Evolutionary conservation across 2,329 filamentous ascomycete genomes (phyloP), one percentile per base, ranked within the genome.

Genomic region (Sporothrix sp.): DNA sequence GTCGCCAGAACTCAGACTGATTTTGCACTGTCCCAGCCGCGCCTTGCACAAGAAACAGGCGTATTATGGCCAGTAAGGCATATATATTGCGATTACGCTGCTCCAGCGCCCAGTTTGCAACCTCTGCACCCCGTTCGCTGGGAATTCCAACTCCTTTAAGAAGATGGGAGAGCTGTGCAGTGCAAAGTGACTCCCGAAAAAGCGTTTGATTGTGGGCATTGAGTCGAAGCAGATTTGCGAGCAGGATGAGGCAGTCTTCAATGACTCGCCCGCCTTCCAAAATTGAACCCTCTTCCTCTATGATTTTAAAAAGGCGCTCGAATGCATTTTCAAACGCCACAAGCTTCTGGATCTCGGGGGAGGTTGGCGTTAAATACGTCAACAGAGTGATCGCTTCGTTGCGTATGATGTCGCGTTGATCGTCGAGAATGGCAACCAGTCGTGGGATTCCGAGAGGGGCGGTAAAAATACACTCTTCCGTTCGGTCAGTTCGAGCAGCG

Each of bases 261-360:
- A 96, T 86, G 11, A 87, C 79, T 54, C 91, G 84, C 37, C 87
- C 88, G 14, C 93, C 93, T 59, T 94, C 83, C 4, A 75, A 76
- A 39, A 98, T 70, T 2, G 84, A 85, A 0, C 93, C 93, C 60
- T 98, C 93, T 1, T 75, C 72, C 57, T 84, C 78, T 48, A 98
- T 86, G 48, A 97, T 82, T 39, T 74, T 74, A 63, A 97, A 96
- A 23, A 94, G 72, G 38, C 84, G 82, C 54, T 93, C 88, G 60
- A 96, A 97, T 0, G 90, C 87, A 72, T 88, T 91, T 61, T 96
- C 89, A 58, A 96, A 97, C 0, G 89, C 93, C 21, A 97, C 90
- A 2, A 97, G 76, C 65, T 97, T 97, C 63, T 97, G 90, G 48
- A 98, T 78, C 60, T 97, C 90, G 37, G 83, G 71, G 8, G 91